Conservation (phyloP, 2,329 filamentous ascomycete genomes). For the Penicillium nordicum region DNA sequence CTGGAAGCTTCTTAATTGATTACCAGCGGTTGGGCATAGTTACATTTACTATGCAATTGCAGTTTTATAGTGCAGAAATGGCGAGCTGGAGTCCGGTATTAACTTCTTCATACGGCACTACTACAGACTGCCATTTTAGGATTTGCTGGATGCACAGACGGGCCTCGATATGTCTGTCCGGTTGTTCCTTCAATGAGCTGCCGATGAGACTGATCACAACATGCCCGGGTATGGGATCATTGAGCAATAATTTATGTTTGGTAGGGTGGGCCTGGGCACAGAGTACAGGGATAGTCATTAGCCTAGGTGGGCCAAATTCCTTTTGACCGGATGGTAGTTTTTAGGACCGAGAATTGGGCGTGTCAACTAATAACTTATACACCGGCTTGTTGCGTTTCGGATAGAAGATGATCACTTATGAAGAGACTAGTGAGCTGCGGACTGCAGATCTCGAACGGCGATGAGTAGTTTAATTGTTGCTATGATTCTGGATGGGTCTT, state of each 20-base stretch:
- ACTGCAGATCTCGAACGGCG: constrained; percentile 44
- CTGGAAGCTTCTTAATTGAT: too few species aligned
- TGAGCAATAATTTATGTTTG: constrained; percentile 47
- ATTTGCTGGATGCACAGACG: constrained; percentile 43
- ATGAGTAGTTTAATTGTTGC: constrained; percentile 49
- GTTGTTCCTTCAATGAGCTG: constrained; percentile 37
- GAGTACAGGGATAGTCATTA: too few species aligned
- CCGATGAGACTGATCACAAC: constrained; percentile 27
- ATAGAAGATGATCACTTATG: constrained; percentile 38
- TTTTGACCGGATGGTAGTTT: constrained; percentile 48
- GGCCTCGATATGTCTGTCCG: constrained; percentile 33
- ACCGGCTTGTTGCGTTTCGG: constrained; percentile 45
- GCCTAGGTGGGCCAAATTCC: neutral
- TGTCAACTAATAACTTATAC: constrained; percentile 34
- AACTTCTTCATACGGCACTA: constrained; percentile 26
- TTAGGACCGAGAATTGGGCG: constrained; percentile 33
- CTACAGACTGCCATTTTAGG: constrained; percentile 39
- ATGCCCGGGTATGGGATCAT: constrained; percentile 37
- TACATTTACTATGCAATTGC: constrained; percentile 31
- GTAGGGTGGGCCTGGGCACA: constrained; percentile 30
- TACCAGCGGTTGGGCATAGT: too few species aligned
- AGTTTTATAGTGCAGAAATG: constrained; percentile 42
- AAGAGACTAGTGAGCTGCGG: constrained; percentile 34
- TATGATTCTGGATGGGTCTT: constrained; percentile 57
- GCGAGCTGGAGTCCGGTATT: constrained; percentile 36